Evolutionary conservation across 2,329 filamentous ascomycete genomes (phyloP), one percentile per base, ranked within the genome.

Genomic region (Westerdykella aurantiaca): DNA sequence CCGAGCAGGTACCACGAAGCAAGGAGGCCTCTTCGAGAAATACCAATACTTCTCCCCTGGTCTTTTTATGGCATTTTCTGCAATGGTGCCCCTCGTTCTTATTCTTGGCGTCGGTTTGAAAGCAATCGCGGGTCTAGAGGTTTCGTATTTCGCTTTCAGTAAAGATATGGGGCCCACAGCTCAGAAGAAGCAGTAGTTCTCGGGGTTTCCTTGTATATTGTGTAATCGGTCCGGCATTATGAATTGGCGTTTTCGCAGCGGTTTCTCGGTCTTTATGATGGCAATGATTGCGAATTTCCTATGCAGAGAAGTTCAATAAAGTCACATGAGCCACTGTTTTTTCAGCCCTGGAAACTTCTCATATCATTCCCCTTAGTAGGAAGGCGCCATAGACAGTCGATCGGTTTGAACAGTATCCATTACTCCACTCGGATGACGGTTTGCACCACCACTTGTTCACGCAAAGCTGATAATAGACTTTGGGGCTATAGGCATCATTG

Each of bases 21-120:
- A 64, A 37, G 58, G 58, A 14, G 66, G 56, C 17, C 69, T 95
- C 35, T 97, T 98, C 58, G 86, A 94, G 69, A 89, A 86, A 67
- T 98, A 98, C 68, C 86, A 95, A 65, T 97, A 90, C 72, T 85
- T 98, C 55, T 91, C 85, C 10, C 88, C 89, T 59, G 90, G 86
- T 44, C 81, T 97, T 51, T 97, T 96, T 69, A 95, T 95, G 85
- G 85, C 81, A 22, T 71, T 95, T 16, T 63, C 90, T 31, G 82
- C 82, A 17, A 72, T 79, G 3, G 66, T 93, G 14, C 66, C 95
- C 33, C 76, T 95, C 39, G 69, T 95, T 48, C 72, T 80, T 22
- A 90, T 97, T 53, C 73, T 95, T 5, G 83, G 84, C 53, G 83
- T 90, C 44, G 93, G 85, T 12, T 71, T 97, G 43, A 80, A 70